Evolutionary conservation across 345 rosid genomes (phyloP).

Genomic region (Eutrema yunnanense): DNA sequence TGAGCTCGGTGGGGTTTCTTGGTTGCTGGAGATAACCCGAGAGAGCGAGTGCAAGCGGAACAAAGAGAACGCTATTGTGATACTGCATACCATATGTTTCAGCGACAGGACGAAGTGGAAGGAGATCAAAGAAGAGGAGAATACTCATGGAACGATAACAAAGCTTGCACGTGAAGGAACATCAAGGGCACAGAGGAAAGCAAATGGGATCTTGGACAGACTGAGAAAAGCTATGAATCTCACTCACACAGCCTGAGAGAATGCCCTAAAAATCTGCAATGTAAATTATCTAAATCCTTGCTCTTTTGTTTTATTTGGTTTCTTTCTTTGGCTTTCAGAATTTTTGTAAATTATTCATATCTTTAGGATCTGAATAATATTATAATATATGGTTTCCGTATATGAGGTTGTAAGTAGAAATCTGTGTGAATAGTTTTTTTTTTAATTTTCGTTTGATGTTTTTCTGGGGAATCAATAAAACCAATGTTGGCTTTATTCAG

Average conservation of each 20-base stretch:
- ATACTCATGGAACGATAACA: conserved; percentile 50
- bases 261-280: not conserved
- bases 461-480: conserved; percentile 13
- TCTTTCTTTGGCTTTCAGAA: conserved; percentile 3
- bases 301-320: not conserved
- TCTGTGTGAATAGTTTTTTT: conserved; percentile 12
- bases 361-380: conserved; percentile 19
- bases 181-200: conserved; percentile 93
- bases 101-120: conserved; percentile 76
- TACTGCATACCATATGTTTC: conserved; percentile 61
- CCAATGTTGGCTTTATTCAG: conserved; percentile 4
- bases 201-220: conserved; percentile 71
- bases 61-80: conserved; percentile 85
- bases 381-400: not conserved
- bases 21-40: conserved; percentile 59
- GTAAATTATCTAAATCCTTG: conserved; percentile 16
- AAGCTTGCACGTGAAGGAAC: conserved; percentile 79
- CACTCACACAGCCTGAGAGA: conserved; percentile 75
- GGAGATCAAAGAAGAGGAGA: conserved; percentile 77
- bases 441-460: not conserved
- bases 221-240: conserved; percentile 58
- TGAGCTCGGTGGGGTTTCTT: conserved; percentile 65
- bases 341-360: conserved; percentile 29
- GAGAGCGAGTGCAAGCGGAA: conserved; percentile 72
- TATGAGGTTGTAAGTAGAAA: conserved; percentile 14